Percentiles rank a stretch among this genome's conserved stretches.
These are phyloP conservation scores for Thielaviopsis ethacetica DNA, from an alignment of 2,329 filamentous ascomycete genomes.

Conservation along the genomic window DNA sequence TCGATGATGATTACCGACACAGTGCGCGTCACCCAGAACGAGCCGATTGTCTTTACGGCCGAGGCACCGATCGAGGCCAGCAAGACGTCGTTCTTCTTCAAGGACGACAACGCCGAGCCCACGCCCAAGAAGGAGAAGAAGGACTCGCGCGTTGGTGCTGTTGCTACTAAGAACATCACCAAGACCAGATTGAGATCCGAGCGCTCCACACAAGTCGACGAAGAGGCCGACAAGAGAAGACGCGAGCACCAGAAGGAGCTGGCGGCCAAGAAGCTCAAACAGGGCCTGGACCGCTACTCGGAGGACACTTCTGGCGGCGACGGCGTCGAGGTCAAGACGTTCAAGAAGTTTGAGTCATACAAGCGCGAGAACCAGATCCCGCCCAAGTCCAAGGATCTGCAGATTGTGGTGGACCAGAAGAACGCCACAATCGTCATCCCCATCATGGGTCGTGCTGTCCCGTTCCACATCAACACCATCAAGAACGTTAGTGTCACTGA, in stretches of 20 bases:
- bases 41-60: slow-evolving; percentile 79
- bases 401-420: slow-evolving; percentile 81
- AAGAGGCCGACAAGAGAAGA: slow-evolving; percentile 74
- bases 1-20: slow-evolving; percentile 87
- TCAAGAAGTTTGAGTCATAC: slow-evolving; percentile 98
- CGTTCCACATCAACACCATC: slow-evolving; percentile 95
- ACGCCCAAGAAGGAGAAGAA: slow-evolving; percentile 84
- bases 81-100: slow-evolving; percentile 96
- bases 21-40: slow-evolving; percentile 65
- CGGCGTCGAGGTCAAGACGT: slow-evolving; percentile 89
- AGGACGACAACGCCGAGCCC: slow-evolving; percentile 78
- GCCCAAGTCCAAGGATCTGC: slow-evolving; percentile 62
- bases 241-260: slow-evolving; percentile 85
- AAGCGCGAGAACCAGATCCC: slow-evolving; percentile 95
- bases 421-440: slow-evolving; percentile 81
- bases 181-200: slow-evolving; percentile 86
- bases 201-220: slow-evolving; percentile 71
- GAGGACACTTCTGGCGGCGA: slow-evolving; percentile 74
- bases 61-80: slow-evolving; percentile 85
- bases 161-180: slow-evolving; percentile 89
- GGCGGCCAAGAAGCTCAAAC: slow-evolving; percentile 72
- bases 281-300: slow-evolving; percentile 71
- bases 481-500: slow-evolving; percentile 98
- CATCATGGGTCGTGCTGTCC: slow-evolving; percentile 92
- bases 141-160: slow-evolving; percentile 65